Evolutionary conservation across 495 filamentous ascomycete genomes (phyloP).

Genomic region (Aspergillus hancockii): DNA sequence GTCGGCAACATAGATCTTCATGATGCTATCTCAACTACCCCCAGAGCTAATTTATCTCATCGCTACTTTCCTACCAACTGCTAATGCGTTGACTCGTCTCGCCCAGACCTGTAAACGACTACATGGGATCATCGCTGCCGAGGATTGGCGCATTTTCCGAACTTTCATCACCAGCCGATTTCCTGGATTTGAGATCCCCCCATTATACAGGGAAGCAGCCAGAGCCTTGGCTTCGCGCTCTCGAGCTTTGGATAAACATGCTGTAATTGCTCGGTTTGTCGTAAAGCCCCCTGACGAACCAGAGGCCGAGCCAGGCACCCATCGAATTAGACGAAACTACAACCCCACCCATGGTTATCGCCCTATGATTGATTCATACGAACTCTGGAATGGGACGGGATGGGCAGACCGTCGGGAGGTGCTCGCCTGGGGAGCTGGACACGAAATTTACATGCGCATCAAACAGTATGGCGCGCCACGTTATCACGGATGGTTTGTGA

Average conservation of each 20-base stretch:
- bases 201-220: constrained; percentile 54
- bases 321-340: constrained; percentile 31
- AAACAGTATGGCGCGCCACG: constrained; percentile 28
- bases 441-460: constrained; percentile 53
- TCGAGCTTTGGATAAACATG: constrained; percentile 59
- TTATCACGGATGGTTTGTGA: constrained; percentile 48
- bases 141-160: constrained; percentile 57
- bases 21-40: constrained; percentile 55
- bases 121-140: constrained; percentile 47
- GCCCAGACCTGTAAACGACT: constrained; percentile 53
- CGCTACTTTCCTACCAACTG: constrained; percentile 51
- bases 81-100: constrained; percentile 47
- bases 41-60: constrained; percentile 63
- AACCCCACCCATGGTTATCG: constrained; percentile 66
- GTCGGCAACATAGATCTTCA: constrained; percentile 2
- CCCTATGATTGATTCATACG: constrained; percentile 62
- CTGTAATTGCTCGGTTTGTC: constrained; percentile 56
- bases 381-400: constrained; percentile 48
- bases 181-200: constrained; percentile 39
- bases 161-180: constrained; percentile 57
- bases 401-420: constrained; percentile 60
- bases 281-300: constrained; percentile 36
- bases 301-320: constrained; percentile 22
- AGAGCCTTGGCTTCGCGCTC: constrained; percentile 59
- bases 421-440: constrained; percentile 62